Base-by-base conservation (phyloP, 495 filamentous ascomycete genomes). In the Annulohypoxylon bovei region DNA sequence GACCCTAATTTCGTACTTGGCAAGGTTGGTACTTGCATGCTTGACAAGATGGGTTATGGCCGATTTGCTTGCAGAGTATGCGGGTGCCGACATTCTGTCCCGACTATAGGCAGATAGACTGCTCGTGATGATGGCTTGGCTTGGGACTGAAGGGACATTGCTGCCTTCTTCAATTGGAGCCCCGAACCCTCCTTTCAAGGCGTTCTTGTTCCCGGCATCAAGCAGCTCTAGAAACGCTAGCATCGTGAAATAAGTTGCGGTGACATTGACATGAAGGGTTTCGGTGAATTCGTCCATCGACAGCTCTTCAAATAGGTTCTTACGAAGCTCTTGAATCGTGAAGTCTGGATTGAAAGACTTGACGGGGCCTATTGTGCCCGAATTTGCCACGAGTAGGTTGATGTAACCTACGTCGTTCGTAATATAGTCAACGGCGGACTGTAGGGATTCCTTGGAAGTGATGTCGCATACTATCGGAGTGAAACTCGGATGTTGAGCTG, bases 351-450 rank as follows among this genome's bases (percentile, higher is more conserved):
- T 78, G 53, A 84, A 73, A 3, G 25, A 42, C 1, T 75, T 73
- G 1, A 44, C 14, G 0, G 86, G 83, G 7, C 88, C 88, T 27
- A 83, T 49, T 25, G 82, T 81, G 0, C 88, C 88, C 7, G 85
- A 82, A 75, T 90, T 91, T 18, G 85, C 84, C 23, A 90, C 78
- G 0, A 90, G 75, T 28, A 91, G 74, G 62, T 90, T 86, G 44
- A 90, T 80, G 65, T 84, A 84, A 18, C 77, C 84, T 1, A 77
- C 80, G 16, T 89, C 86, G 1, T 75, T 73, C 0, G 77, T 74
- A 40, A 90, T 77, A 0, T 73, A 71, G n/a, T 82, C 70, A 39
- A 85, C 86, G 28, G 84, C 81, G 4, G 77, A 73, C 35, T 82
- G 68, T 0, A 90, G 80, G 6, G 82, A 85, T 3, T 80, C 82